Percentiles rank a stretch among this genome's conserved stretches.
These are phyloP conservation scores for Leucoagaricus sp. DNA, from an alignment of 1,284 basidiomycete genomes.

Conservation along the genomic window DNA sequence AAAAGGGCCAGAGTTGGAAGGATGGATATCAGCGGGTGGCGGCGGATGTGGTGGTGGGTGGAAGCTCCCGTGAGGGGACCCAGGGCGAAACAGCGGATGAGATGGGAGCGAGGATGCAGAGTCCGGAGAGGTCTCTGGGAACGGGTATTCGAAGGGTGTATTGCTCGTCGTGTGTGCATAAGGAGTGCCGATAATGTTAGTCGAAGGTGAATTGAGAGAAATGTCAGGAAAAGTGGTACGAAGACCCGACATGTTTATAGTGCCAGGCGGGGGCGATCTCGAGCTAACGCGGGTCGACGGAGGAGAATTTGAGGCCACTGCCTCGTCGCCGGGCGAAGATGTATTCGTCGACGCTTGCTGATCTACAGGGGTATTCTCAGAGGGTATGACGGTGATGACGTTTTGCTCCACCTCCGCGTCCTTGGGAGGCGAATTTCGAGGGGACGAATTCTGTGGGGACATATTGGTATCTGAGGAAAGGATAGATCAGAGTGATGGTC, in stretches of 20 bases:
- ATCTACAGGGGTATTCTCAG: not conserved
- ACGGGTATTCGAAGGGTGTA: constrained; percentile 18
- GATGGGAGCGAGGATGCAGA: constrained; percentile 8
- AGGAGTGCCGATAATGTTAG: constrained; percentile 17
- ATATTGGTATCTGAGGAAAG: constrained; percentile 11
- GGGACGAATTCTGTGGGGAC: constrained; percentile 6
- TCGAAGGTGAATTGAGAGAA: constrained; percentile 14
- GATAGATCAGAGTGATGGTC: constrained; percentile 10
- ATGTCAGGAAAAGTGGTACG: constrained; percentile 18
- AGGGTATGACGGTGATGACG: constrained; percentile 3
- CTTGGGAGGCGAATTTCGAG: not conserved
- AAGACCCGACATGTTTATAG: constrained; percentile 16
- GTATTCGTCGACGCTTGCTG: not conserved
- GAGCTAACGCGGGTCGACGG: not conserved
- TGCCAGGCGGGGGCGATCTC: constrained; percentile 15
- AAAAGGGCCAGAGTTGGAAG: not conserved
- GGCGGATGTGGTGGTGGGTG: constrained; percentile 6
- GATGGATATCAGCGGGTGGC: not conserved
- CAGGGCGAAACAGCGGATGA: constrained; percentile 8
- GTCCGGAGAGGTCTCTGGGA: constrained; percentile 11
- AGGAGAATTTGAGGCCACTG: not conserved
- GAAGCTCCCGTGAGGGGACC: constrained; percentile 9
- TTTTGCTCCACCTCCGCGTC: constrained; percentile 3
- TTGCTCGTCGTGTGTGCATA: constrained; percentile 13
- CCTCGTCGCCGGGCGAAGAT: not conserved